Evolutionary conservation across 2,329 filamentous ascomycete species (phyloP).

Genomic region (Trichophyton benhamiae): DNA sequence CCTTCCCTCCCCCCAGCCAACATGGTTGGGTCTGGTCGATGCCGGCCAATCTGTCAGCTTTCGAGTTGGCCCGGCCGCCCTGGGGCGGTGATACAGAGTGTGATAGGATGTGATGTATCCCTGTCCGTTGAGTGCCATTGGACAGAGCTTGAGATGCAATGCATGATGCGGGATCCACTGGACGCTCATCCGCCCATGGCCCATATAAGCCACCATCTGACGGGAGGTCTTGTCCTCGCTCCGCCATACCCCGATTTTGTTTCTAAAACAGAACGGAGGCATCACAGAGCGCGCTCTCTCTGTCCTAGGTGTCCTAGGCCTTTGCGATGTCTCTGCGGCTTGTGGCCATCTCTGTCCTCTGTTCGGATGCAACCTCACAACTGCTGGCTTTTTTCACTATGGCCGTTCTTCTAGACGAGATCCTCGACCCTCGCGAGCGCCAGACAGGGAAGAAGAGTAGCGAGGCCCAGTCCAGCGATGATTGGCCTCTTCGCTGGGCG

Average conservation of each 20-base stretch:
- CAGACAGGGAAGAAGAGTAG: neutral
- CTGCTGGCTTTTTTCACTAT: neutral
- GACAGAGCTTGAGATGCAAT: neutral
- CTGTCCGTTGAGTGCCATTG: neutral
- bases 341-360: too few relatives aligned
- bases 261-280: neutral
- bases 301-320: too few relatives aligned
- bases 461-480: neutral
- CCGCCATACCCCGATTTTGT: neutral
- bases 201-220: neutral
- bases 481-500: neutral
- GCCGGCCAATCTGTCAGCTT: neutral
- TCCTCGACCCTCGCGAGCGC: neutral
- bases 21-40: neutral
- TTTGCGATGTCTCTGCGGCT: too few relatives aligned
- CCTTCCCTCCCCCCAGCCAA: neutral
- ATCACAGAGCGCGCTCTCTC: neutral
- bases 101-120: slow-evolving; percentile 3
- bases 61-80: neutral
- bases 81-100: slow-evolving; percentile 3
- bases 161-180: slow-evolving; percentile 1
- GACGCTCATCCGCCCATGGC: neutral
- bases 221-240: neutral
- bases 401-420: neutral
- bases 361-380: too few relatives aligned